phyloP scores from a whole-genome alignment of 352 stramenopile species.

The Phytophthora citricola region DNA sequence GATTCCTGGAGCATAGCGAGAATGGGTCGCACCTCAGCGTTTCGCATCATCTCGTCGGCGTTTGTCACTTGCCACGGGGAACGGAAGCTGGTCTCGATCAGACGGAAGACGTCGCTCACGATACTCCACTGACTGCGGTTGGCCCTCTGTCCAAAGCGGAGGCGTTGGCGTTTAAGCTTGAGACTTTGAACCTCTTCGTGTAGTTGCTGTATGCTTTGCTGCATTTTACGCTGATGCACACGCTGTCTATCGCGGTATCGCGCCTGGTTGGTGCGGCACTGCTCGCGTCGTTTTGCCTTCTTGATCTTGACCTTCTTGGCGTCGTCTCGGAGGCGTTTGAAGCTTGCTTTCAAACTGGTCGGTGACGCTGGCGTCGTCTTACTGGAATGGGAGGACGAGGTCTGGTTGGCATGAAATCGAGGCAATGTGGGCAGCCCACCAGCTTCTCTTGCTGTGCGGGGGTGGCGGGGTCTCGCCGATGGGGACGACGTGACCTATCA shows the following conservation, averaged over 20 bases:
- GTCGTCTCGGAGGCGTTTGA: neutral
- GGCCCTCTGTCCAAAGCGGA: neutral
- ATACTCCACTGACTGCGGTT: slow-evolving; percentile 13
- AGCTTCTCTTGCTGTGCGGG: neutral
- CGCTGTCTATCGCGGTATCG: slow-evolving; percentile 28
- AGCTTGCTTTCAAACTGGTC: neutral
- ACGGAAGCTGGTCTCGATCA: slow-evolving; percentile 17
- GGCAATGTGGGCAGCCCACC: too few relatives aligned
- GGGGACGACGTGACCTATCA: slow-evolving; percentile 3
- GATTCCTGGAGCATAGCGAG: slow-evolving; percentile 2
- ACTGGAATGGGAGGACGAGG: neutral
- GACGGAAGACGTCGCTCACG: slow-evolving; percentile 17
- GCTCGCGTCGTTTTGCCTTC: slow-evolving; percentile 23
- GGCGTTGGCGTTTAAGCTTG: slow-evolving; percentile 8
- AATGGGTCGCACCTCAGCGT: slow-evolving; percentile 6
- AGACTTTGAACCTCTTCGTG: slow-evolving; percentile 15
- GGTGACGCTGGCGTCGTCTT: neutral
- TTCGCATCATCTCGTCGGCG: slow-evolving; percentile 12
- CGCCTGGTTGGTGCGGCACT: slow-evolving; percentile 29
- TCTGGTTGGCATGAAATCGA: neutral
- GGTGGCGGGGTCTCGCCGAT: neutral
- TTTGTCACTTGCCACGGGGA: slow-evolving; percentile 19
- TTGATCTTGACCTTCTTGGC: slow-evolving; percentile 2
- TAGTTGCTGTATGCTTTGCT: slow-evolving; percentile 6
- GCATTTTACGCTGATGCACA: neutral